Base-by-base conservation (phyloP, 2,329 filamentous ascomycete genomes). In the Fusarium coicis region DNA sequence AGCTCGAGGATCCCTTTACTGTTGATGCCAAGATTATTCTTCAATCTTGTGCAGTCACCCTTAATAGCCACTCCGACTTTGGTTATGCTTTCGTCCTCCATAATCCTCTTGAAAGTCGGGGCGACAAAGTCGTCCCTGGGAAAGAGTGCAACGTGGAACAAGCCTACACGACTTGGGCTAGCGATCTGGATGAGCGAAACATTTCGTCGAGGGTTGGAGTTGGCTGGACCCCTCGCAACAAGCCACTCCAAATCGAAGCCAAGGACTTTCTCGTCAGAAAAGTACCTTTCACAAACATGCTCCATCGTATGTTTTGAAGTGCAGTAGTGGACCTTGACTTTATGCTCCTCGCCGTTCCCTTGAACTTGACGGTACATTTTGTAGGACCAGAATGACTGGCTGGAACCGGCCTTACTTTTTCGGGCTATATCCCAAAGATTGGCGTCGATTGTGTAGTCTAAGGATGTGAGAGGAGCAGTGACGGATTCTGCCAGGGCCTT, bases 161-260 rank as follows among this genome's bases (percentile, higher is more conserved):
- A 87, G 0, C 87, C 94, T 54, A 98, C 92, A 19, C 90, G 92
- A 69, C 92, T 89, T 47, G 93, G 89, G 67, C 90, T 93, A 2
- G 95, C 94, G 28, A 98, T 81, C 81, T 98, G 96, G 47, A 98
- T 92, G 42, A 98, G 82, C 0, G 93, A 95, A 11, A 97, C 89
- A 68, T 95, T 94, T 57, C 87, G 85, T 72, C 93, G 92, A 8
- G 91, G 82, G 7, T 86, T 85, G 5, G 86, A 80, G 30, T 18
- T 66, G 12, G 72, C 76, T 26, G 80, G 85, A 10, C 79, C 83
- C 1, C 89, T 86, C 10, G 87, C 84, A 3, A 85, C 73, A 58
- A 90, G 86, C 95, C 96, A 98, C 83, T 98, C 96, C 70, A 98
- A 87, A 77, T 98, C 95, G 69, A 98, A 94, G 0, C 95, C 95